Evolutionary conservation across 2,329 filamentous ascomycete species (phyloP), one percentile per base, ranked within the genome.

Genomic region (Leptographium procerum): DNA sequence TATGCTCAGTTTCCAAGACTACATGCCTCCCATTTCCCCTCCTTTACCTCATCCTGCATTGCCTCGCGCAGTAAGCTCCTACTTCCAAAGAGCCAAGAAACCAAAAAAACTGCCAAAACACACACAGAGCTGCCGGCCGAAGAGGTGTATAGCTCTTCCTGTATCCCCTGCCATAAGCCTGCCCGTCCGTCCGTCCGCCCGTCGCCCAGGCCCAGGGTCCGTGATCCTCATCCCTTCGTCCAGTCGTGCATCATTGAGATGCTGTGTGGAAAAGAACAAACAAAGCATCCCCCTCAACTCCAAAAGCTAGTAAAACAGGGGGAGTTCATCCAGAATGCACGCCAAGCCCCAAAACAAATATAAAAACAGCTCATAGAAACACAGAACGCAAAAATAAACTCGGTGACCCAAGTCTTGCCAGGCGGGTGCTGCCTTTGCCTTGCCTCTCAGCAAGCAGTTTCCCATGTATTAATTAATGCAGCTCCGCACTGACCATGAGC

Each of bases 401-500:
- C 47, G n/a, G 26, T 14, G 19, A 26, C 47, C 47, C 47, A 31
- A 29, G 26, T 10, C 24, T 14, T 4, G n/a, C 47, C 26, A 50
- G 13, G 14, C 47, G n/a, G 47, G 47, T 31, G 47, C 47, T 50
- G 47, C 14, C 26, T n/a, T 14, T 50, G 22, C 45, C 3, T 24
- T 16, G 14, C 36, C 47, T 11, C 47, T n/a, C n/a, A n/a, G 24
- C 47, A 50, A 52, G 13, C 11, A 36, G 8, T 7, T 13, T 31
- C 14, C 51, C n/a, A 3, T n/a, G n/a, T 53, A 40, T 33, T 47
- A 40, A 59, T 58, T 56, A 60, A 13, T 61, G 62, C 56, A 69
- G 59, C n/a, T 66, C 65, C 9, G 64, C 63, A 10, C 59, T 63
- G 16, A 59, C 65, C 59, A 70, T 66, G 36, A 70, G 58, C 28